These are phyloP conservation scores for Phenoliferia sp. DNA, from an alignment of 1,284 basidiomycete genomes.

Conservation along the genomic window DNA sequence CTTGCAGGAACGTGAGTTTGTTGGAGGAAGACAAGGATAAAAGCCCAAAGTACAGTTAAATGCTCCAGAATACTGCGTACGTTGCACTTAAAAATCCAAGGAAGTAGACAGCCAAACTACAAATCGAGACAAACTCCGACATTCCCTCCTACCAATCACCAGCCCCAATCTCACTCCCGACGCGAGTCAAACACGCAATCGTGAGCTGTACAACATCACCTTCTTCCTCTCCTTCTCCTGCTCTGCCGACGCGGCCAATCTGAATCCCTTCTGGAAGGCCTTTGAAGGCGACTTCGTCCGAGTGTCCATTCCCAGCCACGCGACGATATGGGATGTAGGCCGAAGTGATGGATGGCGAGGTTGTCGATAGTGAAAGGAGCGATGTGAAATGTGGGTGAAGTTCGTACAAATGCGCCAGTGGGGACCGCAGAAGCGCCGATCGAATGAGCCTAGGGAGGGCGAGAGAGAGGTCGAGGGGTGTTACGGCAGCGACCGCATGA, in stretches of 20 bases:
- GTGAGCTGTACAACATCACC: slow-evolving; percentile 5
- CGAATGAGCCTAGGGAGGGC: slow-evolving; percentile 55
- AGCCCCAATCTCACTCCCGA: slow-evolving; percentile 22
- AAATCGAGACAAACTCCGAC: not conserved
- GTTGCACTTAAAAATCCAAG: not conserved
- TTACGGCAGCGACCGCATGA: not conserved
- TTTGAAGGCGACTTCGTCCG: slow-evolving; percentile 1
- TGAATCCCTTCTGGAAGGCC: slow-evolving; percentile 16
- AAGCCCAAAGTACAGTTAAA: not conserved
- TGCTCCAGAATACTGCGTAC: not conserved
- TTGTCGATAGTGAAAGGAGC: slow-evolving; percentile 44
- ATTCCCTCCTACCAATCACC: not conserved
- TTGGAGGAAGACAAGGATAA: not conserved
- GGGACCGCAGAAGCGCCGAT: slow-evolving; percentile 64
- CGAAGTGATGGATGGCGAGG: slow-evolving; percentile 3
- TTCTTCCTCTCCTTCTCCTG: not conserved
- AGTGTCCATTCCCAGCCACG: not conserved
- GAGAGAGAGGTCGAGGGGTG: slow-evolving; percentile 48
- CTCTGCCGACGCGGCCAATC: not conserved
- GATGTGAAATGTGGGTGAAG: slow-evolving; percentile 73
- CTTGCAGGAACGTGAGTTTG: not conserved
- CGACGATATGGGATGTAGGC: slow-evolving; percentile 12
- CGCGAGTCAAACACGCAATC: slow-evolving; percentile 3
- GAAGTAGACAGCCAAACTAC: not conserved
- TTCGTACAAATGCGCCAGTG: slow-evolving; percentile 74